A percentile compares a stretch with the other conserved stretches of the same genome.
These are phyloP conservation scores for Globisporangium echinulatum DNA, from an alignment of 352 stramenopile species.

Conservation along the genomic window DNA sequence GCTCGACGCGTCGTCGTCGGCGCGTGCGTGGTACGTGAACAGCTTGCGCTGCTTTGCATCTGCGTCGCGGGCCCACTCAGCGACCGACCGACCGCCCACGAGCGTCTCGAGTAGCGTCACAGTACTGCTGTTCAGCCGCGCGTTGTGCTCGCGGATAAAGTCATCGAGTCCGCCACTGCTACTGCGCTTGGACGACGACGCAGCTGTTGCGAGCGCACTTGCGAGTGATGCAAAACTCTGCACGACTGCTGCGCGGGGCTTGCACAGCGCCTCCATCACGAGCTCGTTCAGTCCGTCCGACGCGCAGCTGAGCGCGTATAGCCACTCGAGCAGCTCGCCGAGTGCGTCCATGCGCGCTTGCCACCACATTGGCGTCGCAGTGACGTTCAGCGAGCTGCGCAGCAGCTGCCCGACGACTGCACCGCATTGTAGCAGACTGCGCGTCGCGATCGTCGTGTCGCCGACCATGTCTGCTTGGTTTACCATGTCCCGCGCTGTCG, in stretches of 20 bases:
- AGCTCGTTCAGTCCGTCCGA: slow-evolving; percentile 72
- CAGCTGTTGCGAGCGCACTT: slow-evolving; percentile 14
- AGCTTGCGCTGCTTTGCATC: slow-evolving; percentile 25
- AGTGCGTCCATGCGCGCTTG: slow-evolving; percentile 54
- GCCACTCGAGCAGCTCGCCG: slow-evolving; percentile 57
- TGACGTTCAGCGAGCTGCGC: slow-evolving; percentile 64
- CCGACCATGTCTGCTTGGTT: slow-evolving; percentile 57
- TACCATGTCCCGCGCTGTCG: slow-evolving; percentile 35
- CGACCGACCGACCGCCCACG: slow-evolving; percentile 1
- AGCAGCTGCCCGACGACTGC: slow-evolving; percentile 42
- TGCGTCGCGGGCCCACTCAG: slow-evolving; percentile 20
- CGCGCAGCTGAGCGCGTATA: slow-evolving; percentile 53
- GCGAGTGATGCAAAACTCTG: slow-evolving; percentile 30
- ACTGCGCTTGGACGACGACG: not conserved
- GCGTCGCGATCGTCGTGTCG: slow-evolving; percentile 37
- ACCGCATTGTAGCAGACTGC: slow-evolving; percentile 41
- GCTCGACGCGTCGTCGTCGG: slow-evolving; percentile 6
- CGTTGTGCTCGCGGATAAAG: slow-evolving; percentile 20
- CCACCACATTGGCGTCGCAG: slow-evolving; percentile 60
- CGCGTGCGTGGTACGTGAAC: slow-evolving; percentile 22
- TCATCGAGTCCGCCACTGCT: slow-evolving; percentile 8
- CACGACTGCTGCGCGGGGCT: slow-evolving; percentile 30
- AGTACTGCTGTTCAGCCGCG: slow-evolving; percentile 12
- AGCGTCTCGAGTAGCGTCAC: slow-evolving; percentile 8
- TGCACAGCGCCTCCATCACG: slow-evolving; percentile 57